phyloP scores from a whole-genome alignment of 164 flowering plant species.

The Magnolia officinalis region DNA sequence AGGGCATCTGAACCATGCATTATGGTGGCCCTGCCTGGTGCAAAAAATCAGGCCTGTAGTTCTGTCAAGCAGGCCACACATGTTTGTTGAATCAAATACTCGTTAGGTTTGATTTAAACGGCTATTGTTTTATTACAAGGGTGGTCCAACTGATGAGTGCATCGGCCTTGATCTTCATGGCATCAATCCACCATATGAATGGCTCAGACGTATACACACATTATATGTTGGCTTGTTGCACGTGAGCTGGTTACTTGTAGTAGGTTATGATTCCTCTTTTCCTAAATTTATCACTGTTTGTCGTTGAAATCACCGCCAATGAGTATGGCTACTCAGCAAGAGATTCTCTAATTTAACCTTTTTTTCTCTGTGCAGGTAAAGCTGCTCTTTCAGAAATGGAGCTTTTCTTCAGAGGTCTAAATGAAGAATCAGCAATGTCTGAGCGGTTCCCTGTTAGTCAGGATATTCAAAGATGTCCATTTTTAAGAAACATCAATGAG shows the following conservation, averaged over 20 bases:
- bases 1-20: no score
- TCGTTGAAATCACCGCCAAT: background rate
- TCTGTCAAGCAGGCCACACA: no score
- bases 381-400: slow-evolving; percentile 42
- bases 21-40: no score
- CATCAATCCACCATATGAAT: no score
- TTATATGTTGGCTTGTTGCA: no score
- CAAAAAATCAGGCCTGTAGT: no score
- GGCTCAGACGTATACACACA: no score
- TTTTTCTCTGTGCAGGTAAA: slow-evolving; percentile 2
- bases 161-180: no score
- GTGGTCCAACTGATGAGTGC: no score
- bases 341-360: background rate
- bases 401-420: slow-evolving; percentile 39
- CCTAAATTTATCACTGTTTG: background rate
- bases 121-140: no score
- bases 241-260: background rate
- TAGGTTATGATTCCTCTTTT: background rate
- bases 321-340: background rate
- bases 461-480: slow-evolving; percentile 70
- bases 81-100: no score
- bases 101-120: no score
- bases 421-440: slow-evolving; percentile 30
- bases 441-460: slow-evolving; percentile 26
- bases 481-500: slow-evolving; percentile 84